Percentiles rank a stretch among this genome's conserved stretches.
Conservation (phyloP, 1,284 basidiomycete species). For the Moesziomyces globuligerus region DNA sequence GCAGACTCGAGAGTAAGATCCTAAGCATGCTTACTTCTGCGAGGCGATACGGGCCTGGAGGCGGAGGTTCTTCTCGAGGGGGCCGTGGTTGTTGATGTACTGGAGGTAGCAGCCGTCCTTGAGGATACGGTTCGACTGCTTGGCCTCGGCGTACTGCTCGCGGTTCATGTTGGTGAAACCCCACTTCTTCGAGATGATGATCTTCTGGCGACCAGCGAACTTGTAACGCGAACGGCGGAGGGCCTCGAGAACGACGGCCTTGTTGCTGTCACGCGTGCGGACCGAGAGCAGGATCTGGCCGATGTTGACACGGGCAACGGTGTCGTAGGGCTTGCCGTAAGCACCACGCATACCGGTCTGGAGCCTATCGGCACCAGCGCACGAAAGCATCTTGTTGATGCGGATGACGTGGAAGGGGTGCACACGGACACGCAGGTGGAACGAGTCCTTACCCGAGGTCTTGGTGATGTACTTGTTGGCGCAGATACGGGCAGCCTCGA, state of each 20-base stretch:
- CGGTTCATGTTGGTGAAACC: constrained; percentile 96
- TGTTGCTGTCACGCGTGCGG: constrained; percentile 89
- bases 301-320: constrained; percentile 93
- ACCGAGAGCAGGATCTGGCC: constrained; percentile 97
- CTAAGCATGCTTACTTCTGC: constrained; percentile 55
- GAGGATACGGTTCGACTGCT: constrained; percentile 74
- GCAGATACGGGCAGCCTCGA: constrained; percentile 98
- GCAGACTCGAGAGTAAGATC: background rate
- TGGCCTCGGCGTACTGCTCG: constrained; percentile 86
- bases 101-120: constrained; percentile 66
- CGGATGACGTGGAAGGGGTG: constrained; percentile 99
- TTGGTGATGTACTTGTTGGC: constrained; percentile 99
- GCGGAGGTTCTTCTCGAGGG: constrained; percentile 63
- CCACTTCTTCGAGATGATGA: constrained; percentile 78
- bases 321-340: constrained; percentile 99
- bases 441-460: constrained; percentile 96
- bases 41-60: constrained; percentile 65
- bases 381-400: constrained; percentile 99
- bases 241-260: constrained; percentile 91
- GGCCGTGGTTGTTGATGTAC: constrained; percentile 66
- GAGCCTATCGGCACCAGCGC: constrained; percentile 94
- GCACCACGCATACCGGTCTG: constrained; percentile 99
- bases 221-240: constrained; percentile 89
- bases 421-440: constrained; percentile 96
- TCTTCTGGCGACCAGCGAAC: constrained; percentile 99